Evolutionary conservation across 495 filamentous ascomycete species (phyloP), one percentile per base, ranked within the genome.

Genomic region (Penicillium roqueforti): DNA sequence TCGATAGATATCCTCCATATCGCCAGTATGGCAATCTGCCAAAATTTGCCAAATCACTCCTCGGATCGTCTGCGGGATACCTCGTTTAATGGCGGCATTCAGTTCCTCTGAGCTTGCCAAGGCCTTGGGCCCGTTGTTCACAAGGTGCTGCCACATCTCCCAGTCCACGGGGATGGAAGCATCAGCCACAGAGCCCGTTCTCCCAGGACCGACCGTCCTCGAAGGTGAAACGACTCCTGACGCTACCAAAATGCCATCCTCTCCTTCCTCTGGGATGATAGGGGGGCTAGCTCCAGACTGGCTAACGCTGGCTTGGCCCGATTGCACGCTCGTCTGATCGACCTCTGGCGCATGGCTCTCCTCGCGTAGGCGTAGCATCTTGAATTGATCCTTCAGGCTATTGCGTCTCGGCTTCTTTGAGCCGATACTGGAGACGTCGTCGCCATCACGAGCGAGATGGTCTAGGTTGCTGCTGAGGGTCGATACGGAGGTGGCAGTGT

Each of bases 31-130:
- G 70, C 91, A 96, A 63, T 95, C 88, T 4, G 95, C 91, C 59
- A 99, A 69, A 11, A 96, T 91, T 69, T 99, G 93, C 93, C 93
- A 99, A 23, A 99, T 90, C 10, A 97, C 95, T 19, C 93, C 93
- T 42, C 93, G 83, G 51, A 99, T 95, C 16, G 91, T 93, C 59
- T 86, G 89, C 3, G 93, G 93, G 51, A 99, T 97, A 37, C 93
- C 93, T 44, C 87, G 86, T 34, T 93, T 89, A 53, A 97, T 96
- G 9, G 93, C 91, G 52, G 80, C 81, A 63, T 91, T 95, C 49
- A 99, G 72, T 61, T 96, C 92, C 51, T 92, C 87, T 3, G 91
- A 80, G 60, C 88, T 95, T 26, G 88, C 87, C 54, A 97, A 84
- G 8, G 89, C 92, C 29, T 87, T 84, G 10, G 91, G 87, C 2